Evolutionary conservation across 2,329 filamentous ascomycete species (phyloP), one percentile per base, ranked within the genome.

Genomic region (Calycina herbarum): DNA sequence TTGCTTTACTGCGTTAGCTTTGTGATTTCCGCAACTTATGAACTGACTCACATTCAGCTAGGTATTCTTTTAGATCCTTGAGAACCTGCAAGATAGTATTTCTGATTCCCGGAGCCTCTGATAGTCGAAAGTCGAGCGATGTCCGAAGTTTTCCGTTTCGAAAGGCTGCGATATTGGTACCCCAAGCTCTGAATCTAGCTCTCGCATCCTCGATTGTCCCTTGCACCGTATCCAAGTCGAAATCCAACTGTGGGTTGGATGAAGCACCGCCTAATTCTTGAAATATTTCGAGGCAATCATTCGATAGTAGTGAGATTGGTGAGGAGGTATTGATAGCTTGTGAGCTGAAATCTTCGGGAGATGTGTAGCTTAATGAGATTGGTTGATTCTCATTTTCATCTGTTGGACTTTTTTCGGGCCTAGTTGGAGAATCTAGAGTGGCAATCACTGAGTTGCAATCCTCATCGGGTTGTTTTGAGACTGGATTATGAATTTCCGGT

Each of bases 131-230:
- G 15, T 73, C 72, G 1, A 74, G 64, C 11, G 71, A 73, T 27
- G 63, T 71, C 31, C 29, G 57, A 29, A 65, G 5, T 29, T 63
- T 24, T 4, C n/a, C 61, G 11, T 65, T 31, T 20, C 70, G 70
- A 29, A 73, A 67, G 1, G 72, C 72, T 45, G 71, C 72, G 61
- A 73, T 73, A 56, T 64, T 70, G 7, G 38, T 65, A 24, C 66
- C 72, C 72, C 72, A 74, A n/a, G 67, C 69, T 59, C 68, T 72
- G 31, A 71, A 73, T 45, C 66, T 67, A 2, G 64, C 45, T 20
- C 33, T 56, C 5, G 64, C 62, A 58, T 73, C 70, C 33, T 68
- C 58, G 0, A 70, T 42, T 5, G 11, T 58, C 4, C 59, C 42
- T 10, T 69, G 61, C 4, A 65, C 54, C 11, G n/a, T 10, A 42